A percentile compares a stretch with the other conserved stretches of the same genome.
Evolutionary conservation across 2,329 filamentous ascomycete species (phyloP).

Genomic region (Monilinia fructicola): DNA sequence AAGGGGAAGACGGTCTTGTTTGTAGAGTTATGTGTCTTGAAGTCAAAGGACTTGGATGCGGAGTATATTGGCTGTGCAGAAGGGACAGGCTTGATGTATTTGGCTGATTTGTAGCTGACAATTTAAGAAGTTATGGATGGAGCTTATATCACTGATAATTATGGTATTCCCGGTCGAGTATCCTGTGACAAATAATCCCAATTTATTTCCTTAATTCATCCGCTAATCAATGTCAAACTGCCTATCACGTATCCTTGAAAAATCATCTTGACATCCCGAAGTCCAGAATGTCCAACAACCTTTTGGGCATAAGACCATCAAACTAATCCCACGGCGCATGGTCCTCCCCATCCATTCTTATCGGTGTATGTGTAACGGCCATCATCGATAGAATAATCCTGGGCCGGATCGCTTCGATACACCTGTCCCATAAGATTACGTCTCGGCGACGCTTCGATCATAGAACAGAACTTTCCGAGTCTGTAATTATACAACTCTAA

Average conservation of each 20-base stretch:
- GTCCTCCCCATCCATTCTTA: not conserved
- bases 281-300: not conserved
- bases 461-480: not conserved
- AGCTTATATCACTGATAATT: not conserved
- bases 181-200: not conserved
- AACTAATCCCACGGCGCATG: not conserved
- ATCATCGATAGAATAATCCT: not conserved
- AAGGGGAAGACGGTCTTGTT: slow-evolving; percentile 26
- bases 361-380: not conserved
- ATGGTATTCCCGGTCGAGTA: not conserved
- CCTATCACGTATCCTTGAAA: not conserved
- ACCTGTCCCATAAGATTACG: too few species aligned
- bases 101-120: slow-evolving; percentile 33
- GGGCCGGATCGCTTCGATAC: too few species aligned
- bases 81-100: slow-evolving; percentile 42
- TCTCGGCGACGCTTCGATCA: not conserved
- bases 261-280: not conserved
- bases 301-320: not conserved
- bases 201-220: not conserved
- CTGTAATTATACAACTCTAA: not conserved
- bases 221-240: not conserved
- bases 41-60: slow-evolving; percentile 36
- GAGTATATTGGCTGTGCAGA: slow-evolving; percentile 33
- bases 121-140: not conserved
- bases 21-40: slow-evolving; percentile 29